phyloP scores from a whole-genome alignment of 441 rosid genomes.

The Gossypium schwendimanii region DNA sequence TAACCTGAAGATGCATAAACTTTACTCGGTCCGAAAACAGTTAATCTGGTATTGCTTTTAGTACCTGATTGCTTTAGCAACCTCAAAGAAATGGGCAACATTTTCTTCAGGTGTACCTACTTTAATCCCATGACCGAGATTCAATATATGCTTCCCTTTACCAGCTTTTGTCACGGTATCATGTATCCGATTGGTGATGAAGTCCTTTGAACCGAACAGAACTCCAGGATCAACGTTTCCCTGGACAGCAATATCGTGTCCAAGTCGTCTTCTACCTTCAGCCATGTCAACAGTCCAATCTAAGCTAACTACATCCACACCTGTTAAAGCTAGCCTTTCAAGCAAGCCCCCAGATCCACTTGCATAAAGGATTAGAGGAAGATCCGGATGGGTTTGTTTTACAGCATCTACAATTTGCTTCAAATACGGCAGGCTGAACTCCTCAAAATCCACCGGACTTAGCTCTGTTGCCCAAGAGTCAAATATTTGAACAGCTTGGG shows the following conservation, averaged over 20 bases:
- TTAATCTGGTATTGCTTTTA: slow-evolving; percentile 12
- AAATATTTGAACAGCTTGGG: slow-evolving; percentile 94
- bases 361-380: slow-evolving; percentile 81
- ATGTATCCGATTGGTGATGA: slow-evolving; percentile 69
- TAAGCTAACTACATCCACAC: slow-evolving; percentile 91
- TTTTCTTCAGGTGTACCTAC: slow-evolving; percentile 94
- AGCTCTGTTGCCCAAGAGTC: slow-evolving; percentile 98
- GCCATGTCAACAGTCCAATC: slow-evolving; percentile 99
- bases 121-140: slow-evolving; percentile 93
- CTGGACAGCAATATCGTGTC: slow-evolving; percentile 69
- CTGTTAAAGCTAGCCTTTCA: slow-evolving; percentile 76
- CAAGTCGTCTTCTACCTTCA: slow-evolving; percentile 79
- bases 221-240: slow-evolving; percentile 93
- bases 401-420: slow-evolving; percentile 78
- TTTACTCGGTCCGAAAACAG: background rate
- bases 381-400: slow-evolving; percentile 76
- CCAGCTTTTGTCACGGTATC: slow-evolving; percentile 91
- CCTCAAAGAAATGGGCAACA: slow-evolving; percentile 88
- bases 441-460: slow-evolving; percentile 89
- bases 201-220: slow-evolving; percentile 78
- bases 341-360: slow-evolving; percentile 91
- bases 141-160: slow-evolving; percentile 71
- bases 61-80: slow-evolving; percentile 74
- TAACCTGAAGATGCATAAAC: slow-evolving; percentile 13
- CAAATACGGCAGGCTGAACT: slow-evolving; percentile 82